Evolutionary conservation across 768 basidiomycete species (phyloP).

Genomic region (Serpula lacrymans): DNA sequence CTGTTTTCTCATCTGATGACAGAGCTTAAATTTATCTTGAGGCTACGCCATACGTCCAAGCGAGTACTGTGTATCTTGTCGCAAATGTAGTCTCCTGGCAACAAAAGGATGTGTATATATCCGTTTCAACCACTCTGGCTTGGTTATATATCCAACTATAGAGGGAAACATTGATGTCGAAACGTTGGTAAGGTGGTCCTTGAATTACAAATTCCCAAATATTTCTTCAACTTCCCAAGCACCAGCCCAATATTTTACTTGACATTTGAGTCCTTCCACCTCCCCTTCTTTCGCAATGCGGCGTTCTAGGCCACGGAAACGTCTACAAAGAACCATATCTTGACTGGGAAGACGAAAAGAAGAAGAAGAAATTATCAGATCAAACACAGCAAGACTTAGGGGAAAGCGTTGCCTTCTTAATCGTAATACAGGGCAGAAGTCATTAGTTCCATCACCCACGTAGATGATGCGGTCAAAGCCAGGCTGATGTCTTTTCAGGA

Average conservation of each 20-base stretch:
- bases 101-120: too few species aligned
- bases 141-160: too few species aligned
- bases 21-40: constrained; percentile 2
- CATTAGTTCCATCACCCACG: constrained; percentile 92
- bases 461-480: constrained; percentile 80
- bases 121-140: too few species aligned
- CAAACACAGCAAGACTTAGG: not conserved
- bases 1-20: not conserved
- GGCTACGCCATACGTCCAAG: not conserved
- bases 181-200: too few species aligned
- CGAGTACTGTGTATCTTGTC: too few species aligned
- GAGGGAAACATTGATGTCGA: too few species aligned
- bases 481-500: constrained; percentile 57
- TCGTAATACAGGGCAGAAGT: constrained; percentile 89
- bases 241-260: constrained; percentile 83
- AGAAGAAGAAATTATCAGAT: constrained; percentile 1
- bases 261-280: constrained; percentile 59
- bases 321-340: constrained; percentile 81
- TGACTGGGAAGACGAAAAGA: constrained; percentile 46
- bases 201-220: constrained; percentile 46
- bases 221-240: constrained; percentile 97
- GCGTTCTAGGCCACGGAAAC: constrained; percentile 70
- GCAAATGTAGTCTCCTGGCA: too few species aligned
- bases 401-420: constrained; percentile 57
- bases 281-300: constrained; percentile 74